Percentiles rank a stretch among this genome's conserved stretches.
These are phyloP conservation scores for Dictyostelium brefeldianum DNA, from an alignment of 78 protist species.

Conservation along the genomic window DNA sequence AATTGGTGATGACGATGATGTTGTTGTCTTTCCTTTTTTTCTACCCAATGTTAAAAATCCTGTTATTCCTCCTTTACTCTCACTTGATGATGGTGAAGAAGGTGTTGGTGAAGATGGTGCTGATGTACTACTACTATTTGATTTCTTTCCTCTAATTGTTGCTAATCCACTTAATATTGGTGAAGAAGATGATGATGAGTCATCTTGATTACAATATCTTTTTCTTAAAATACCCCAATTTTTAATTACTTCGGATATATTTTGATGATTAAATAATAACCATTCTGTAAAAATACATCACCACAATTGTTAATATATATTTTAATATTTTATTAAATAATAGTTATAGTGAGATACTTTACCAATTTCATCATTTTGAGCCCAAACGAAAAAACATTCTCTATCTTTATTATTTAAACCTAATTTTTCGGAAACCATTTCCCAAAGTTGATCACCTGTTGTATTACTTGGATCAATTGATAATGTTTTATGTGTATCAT, in stretches of 20 bases:
- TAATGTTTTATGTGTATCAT: slow-evolving; percentile 72
- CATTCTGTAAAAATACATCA: slow-evolving; percentile 29
- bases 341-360: neutral
- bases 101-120: neutral
- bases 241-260: slow-evolving; percentile 54
- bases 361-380: slow-evolving; percentile 75
- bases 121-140: neutral
- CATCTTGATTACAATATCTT: slow-evolving; percentile 38
- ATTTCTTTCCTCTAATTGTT: slow-evolving; percentile 2
- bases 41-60: slow-evolving; percentile 26
- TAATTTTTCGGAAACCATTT: slow-evolving; percentile 58
- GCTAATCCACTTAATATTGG: slow-evolving; percentile 15
- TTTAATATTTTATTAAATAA: too few species aligned
- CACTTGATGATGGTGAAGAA: neutral
- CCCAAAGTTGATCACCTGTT: slow-evolving; percentile 74
- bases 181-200: neutral
- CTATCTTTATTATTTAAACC: slow-evolving; percentile 52
- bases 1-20: neutral
- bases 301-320: neutral
- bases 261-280: slow-evolving; percentile 73
- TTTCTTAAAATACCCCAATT: slow-evolving; percentile 43
- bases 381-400: slow-evolving; percentile 79
- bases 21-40: neutral
- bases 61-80: neutral
- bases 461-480: slow-evolving; percentile 53